These are phyloP conservation scores for Beta vulgaris DNA, from an alignment of 148 eudicot species.

Conservation along the genomic window DNA sequence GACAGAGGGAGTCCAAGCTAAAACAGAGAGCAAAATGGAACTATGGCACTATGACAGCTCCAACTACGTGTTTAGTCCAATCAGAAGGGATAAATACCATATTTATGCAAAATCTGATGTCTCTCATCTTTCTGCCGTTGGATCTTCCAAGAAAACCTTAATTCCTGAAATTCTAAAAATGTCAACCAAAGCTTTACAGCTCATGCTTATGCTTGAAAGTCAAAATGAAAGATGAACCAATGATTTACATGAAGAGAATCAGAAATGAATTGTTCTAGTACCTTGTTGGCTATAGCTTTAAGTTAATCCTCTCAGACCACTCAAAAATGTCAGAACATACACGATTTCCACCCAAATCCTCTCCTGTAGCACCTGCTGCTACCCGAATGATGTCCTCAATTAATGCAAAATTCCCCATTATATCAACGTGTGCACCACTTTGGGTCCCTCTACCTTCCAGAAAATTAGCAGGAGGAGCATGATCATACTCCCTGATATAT, in stretches of 20 bases:
- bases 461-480: slow-evolving; percentile 74
- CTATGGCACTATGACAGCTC: no score
- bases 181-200: background rate
- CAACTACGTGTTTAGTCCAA: background rate
- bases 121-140: slow-evolving; percentile 4
- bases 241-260: no score
- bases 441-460: slow-evolving; percentile 87
- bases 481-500: slow-evolving; percentile 66
- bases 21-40: no score
- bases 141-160: background rate
- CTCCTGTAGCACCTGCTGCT: slow-evolving; percentile 80
- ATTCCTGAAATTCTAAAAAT: background rate
- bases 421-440: slow-evolving; percentile 90
- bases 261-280: no score
- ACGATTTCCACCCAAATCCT: slow-evolving; percentile 73
- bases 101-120: background rate
- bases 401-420: slow-evolving; percentile 76
- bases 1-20: no score
- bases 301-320: slow-evolving; percentile 70
- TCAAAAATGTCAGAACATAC: slow-evolving; percentile 68
- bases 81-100: background rate
- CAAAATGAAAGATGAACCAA: background rate
- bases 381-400: slow-evolving; percentile 81
- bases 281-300: slow-evolving; percentile 44
- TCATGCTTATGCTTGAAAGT: background rate